A percentile compares a stretch with the other conserved stretches of the same genome.
Evolutionary conservation across 441 rosid species (phyloP).

Genomic region (Adansonia grandidieri): DNA sequence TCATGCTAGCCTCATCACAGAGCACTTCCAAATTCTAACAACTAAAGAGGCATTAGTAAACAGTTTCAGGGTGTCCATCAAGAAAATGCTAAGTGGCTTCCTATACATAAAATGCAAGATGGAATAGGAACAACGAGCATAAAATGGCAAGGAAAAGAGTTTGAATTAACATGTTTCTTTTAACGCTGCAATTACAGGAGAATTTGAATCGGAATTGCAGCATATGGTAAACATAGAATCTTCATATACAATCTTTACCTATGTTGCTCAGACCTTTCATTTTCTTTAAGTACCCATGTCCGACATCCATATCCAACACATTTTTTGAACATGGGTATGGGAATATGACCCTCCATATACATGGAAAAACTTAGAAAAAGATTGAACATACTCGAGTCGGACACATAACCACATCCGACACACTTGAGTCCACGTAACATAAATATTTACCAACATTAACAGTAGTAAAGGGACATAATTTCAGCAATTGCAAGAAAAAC

Average conservation of each 20-base stretch:
- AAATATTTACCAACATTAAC: not conserved
- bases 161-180: conserved; percentile 3
- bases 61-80: not conserved
- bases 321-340: no score
- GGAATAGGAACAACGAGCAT: not conserved
- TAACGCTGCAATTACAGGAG: not conserved
- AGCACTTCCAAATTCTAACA: not conserved
- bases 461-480: not conserved
- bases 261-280: no score
- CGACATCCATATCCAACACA: no score
- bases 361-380: no score
- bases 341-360: no score
- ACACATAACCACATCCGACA: no score
- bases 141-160: not conserved
- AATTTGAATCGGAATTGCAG: not conserved
- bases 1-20: conserved; percentile 10
- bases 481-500: not conserved
- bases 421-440: no score
- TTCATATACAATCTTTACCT: not conserved
- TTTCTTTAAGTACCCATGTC: no score
- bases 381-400: no score
- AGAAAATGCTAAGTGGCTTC: conserved; percentile 7
- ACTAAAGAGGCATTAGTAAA: conserved; percentile 8
- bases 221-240: not conserved
- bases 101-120: conserved; percentile 4